Evolutionary conservation across 2,329 filamentous ascomycete genomes (phyloP).

Genomic region (Periconia sp.): DNA sequence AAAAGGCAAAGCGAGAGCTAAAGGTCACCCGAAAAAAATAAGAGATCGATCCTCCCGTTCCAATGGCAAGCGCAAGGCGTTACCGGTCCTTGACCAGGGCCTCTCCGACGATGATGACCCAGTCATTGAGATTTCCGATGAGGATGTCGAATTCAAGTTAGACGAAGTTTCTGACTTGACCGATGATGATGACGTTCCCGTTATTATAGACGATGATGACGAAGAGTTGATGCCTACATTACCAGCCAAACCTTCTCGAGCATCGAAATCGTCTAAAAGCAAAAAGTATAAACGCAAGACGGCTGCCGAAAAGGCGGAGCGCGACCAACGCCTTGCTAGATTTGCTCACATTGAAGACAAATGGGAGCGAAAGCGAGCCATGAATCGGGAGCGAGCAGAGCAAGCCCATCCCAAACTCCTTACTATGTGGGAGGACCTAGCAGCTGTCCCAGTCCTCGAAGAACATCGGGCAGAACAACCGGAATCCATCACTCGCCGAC

Average conservation of each 20-base stretch:
- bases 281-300: constrained; percentile 36
- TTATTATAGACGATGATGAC: constrained; percentile 20
- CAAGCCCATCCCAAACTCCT: constrained; percentile 76
- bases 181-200: constrained; percentile 17
- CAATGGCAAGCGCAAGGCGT: constrained; percentile 22
- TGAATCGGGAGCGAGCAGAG: constrained; percentile 70
- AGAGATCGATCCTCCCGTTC: constrained; percentile 27
- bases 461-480: constrained; percentile 73
- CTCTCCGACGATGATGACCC: constrained; percentile 25
- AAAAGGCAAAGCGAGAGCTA: constrained; percentile 33
- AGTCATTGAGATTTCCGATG: constrained; percentile 31
- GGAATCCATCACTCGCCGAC: constrained; percentile 74
- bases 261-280: constrained; percentile 16
- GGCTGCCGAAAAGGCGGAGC: constrained; percentile 25
- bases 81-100: constrained; percentile 22
- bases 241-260: constrained; percentile 20
- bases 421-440: constrained; percentile 84
- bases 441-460: constrained; percentile 70
- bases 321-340: constrained; percentile 22
- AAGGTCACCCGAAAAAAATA: constrained; percentile 10
- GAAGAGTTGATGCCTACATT: no score
- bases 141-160: constrained; percentile 33
- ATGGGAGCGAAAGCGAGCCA: constrained; percentile 56
- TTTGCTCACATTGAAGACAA: constrained; percentile 45
- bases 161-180: no score